Base-by-base conservation (phyloP, 2,329 filamentous ascomycete species). In the Microcyclospora pomicola region DNA sequence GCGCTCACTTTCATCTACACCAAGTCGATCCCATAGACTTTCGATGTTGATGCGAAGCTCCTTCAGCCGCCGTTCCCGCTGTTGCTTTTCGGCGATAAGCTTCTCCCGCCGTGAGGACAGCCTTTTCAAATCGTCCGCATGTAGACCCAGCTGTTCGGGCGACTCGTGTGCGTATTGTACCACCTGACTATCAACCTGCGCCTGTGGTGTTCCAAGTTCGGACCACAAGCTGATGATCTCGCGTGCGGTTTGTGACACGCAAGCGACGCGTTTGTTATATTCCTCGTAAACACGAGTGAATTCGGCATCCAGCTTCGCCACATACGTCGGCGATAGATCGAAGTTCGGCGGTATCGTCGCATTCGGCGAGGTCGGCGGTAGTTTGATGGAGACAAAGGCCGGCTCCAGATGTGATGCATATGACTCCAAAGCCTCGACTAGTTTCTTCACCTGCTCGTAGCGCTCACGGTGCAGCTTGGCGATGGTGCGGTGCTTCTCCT, bases 241-340 rank as follows among this genome's bases (percentile, higher is more conserved):
- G 52, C 94, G 82, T 31, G 77, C 78, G 2, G 84, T 62, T 14
- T 76, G 63, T 59, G 84, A 77, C 11, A 96, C 86, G 0, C 74
- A 75, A 24, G 73, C 72, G 33, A 94, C 70, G 34, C 91, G 82
- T 48, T 78, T 81, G 32, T 80, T 85, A 62, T 96, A 98, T 64
- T 98, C 92, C 54, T 96, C 86, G 61, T 96, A 96, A 14, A 98
- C 84, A 42, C 86, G 77, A 9, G 84, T 85, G 56, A 96, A 98
- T 61, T 98, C 91, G 38, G 73, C 71, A 57, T 98, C 88, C 14
- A 98, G 73, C 40, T 80, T 77, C 44, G 82, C 75, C 37, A 95
- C 82, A 54, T 96, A 98, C 4, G 80, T 71, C 0, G 83, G 77
- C 0, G 88, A 95, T n/a, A 98, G 75, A 53, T 96, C 87, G 59